These are phyloP conservation scores for Xylaria sp. DNA, from an alignment of 2,329 filamentous ascomycete genomes.

Conservation along the genomic window DNA sequence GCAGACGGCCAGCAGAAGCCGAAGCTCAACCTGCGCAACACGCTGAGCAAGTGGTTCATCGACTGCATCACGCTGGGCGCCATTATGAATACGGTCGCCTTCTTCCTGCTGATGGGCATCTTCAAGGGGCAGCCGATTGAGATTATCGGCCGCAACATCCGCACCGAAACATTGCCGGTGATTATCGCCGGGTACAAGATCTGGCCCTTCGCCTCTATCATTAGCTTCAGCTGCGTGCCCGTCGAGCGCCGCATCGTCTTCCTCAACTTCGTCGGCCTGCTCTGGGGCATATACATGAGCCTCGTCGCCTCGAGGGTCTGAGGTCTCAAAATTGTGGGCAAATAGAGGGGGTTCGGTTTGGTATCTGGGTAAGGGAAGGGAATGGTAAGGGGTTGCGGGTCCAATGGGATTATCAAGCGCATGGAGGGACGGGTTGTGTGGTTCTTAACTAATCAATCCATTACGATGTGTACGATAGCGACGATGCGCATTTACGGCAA, in stretches of 20 bases:
- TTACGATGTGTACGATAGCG: too few species aligned
- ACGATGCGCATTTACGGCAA: too few species aligned
- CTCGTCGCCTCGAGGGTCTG: slow-evolving; percentile 48
- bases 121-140: slow-evolving; percentile 44
- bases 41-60: slow-evolving; percentile 52
- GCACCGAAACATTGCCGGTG: slow-evolving; percentile 49
- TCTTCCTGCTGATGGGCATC: slow-evolving; percentile 51
- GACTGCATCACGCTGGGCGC: slow-evolving; percentile 53
- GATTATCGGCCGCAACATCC: slow-evolving; percentile 45
- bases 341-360: too few species aligned
- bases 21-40: slow-evolving; percentile 47
- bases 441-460: too few species aligned
- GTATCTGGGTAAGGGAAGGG: too few species aligned
- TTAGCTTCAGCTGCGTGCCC: slow-evolving; percentile 53
- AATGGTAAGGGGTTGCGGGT: background rate
- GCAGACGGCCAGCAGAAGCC: slow-evolving; percentile 27
- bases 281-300: slow-evolving; percentile 57
- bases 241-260: slow-evolving; percentile 55
- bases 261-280: slow-evolving; percentile 50
- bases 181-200: slow-evolving; percentile 55
- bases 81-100: slow-evolving; percentile 50
- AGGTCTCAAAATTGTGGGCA: background rate
- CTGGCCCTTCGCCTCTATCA: slow-evolving; percentile 54
- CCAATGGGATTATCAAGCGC: too few species aligned
- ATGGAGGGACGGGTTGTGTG: too few species aligned